A percentile compares a stretch with the other conserved stretches of the same genome.
phyloP scores from a whole-genome alignment of 2,329 filamentous ascomycete species.

The Furcasterigmium furcatum region DNA sequence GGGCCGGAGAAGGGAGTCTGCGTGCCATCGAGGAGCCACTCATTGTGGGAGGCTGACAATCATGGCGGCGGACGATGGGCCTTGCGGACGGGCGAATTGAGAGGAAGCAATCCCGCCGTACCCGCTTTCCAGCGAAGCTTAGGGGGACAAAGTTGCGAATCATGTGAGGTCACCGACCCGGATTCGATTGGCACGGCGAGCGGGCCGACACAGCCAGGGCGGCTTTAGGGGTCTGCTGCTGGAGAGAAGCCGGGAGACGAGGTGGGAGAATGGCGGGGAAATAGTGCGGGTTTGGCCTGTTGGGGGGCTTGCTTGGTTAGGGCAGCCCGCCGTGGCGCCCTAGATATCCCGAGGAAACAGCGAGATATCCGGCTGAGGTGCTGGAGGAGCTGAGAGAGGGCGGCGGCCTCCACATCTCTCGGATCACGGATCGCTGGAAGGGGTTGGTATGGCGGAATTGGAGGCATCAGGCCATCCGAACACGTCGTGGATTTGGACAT shows the following conservation, averaged over 20 bases:
- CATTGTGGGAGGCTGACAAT: slow-evolving; percentile 1
- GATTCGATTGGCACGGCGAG: slow-evolving; percentile 4
- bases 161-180: slow-evolving; percentile 1
- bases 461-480: no score
- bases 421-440: no score
- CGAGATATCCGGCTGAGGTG: background rate
- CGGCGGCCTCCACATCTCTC: no score
- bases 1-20: background rate
- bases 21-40: background rate
- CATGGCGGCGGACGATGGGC: background rate
- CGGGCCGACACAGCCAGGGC: slow-evolving; percentile 3
- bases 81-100: slow-evolving; percentile 1
- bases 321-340: slow-evolving; percentile 5
- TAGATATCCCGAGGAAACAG: background rate
- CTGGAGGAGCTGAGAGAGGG: no score
- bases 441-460: no score
- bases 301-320: slow-evolving; percentile 2
- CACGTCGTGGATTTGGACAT: no score
- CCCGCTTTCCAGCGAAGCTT: slow-evolving; percentile 3
- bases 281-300: background rate
- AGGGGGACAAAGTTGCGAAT: slow-evolving; percentile 3
- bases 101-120: slow-evolving; percentile 4
- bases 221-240: slow-evolving; percentile 1
- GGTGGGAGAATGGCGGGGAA: background rate
- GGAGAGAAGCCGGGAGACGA: background rate